Conservation (phyloP, 2,329 filamentous ascomycete species). For the Hymenotorrendiella dingleyae region DNA sequence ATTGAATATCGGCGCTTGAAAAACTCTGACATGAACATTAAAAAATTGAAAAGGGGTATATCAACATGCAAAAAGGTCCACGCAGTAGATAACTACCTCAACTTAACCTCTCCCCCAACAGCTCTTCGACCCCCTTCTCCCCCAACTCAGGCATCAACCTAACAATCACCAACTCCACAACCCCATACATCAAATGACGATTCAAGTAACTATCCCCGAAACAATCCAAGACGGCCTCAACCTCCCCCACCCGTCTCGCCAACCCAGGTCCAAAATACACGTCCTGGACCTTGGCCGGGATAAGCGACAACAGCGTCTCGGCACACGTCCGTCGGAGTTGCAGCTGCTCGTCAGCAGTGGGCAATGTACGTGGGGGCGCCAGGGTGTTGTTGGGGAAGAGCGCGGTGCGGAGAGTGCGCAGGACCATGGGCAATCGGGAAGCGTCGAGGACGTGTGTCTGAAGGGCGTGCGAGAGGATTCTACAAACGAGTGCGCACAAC, state of each 20-base stretch:
- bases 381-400: slow-evolving; percentile 83
- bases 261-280: slow-evolving; percentile 38
- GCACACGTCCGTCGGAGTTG: slow-evolving; percentile 64
- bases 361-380: slow-evolving; percentile 56
- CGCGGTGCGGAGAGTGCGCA: slow-evolving; percentile 66
- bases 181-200: slow-evolving; percentile 78
- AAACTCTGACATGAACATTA: no score
- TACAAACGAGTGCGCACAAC: no score
- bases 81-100: background rate
- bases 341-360: slow-evolving; percentile 52
- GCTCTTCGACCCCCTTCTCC: slow-evolving; percentile 62
- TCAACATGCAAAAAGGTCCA: background rate
- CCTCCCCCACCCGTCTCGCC: slow-evolving; percentile 28
- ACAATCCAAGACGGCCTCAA: slow-evolving; percentile 59
- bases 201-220: slow-evolving; percentile 85
- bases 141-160: slow-evolving; percentile 78
- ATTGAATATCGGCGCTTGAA: no score
- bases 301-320: slow-evolving; percentile 43
- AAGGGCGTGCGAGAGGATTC: slow-evolving; percentile 49
- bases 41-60: background rate
- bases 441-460: slow-evolving; percentile 55
- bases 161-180: slow-evolving; percentile 77
- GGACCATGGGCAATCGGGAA: slow-evolving; percentile 57
- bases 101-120: slow-evolving; percentile 67
- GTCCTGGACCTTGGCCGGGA: slow-evolving; percentile 35